A percentile compares a stretch with the other conserved stretches of the same genome.
phyloP scores from a whole-genome alignment of 2,329 filamentous ascomycete species.

The Paecilomyces niveus region DNA sequence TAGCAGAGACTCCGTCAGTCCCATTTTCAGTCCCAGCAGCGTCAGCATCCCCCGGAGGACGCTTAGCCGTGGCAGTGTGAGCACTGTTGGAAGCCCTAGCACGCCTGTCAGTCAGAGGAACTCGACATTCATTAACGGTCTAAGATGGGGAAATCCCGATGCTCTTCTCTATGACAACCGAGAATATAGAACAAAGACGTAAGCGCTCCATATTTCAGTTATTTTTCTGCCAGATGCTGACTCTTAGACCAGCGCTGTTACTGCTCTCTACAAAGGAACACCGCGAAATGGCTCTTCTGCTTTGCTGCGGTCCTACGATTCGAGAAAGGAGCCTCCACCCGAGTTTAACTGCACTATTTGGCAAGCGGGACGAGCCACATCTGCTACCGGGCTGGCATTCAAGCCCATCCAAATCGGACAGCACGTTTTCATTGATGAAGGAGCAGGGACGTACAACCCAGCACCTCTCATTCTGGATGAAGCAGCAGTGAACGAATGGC shows the following conservation, averaged over 20 bases:
- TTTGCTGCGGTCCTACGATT: conserved; percentile 88
- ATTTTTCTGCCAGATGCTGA: conserved; percentile 12
- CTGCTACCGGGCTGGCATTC: conserved; percentile 83
- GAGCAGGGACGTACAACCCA: conserved; percentile 85
- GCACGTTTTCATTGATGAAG: conserved; percentile 89
- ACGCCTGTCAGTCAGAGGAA: conserved; percentile 50
- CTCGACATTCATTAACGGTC: conserved; percentile 36
- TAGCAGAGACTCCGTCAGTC: conserved; percentile 41
- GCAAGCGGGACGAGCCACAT: conserved; percentile 94
- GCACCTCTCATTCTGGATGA: conserved; percentile 80
- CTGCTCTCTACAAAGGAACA: conserved; percentile 82
- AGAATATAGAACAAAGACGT: conserved; percentile 86
- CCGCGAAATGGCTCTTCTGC: conserved; percentile 60
- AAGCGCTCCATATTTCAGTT: conserved; percentile 32
- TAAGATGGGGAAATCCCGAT: conserved; percentile 71
- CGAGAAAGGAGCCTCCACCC: conserved; percentile 78
- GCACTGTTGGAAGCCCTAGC: conserved; percentile 66
- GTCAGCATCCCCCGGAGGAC: conserved; percentile 48
- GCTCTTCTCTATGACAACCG: conserved; percentile 81
- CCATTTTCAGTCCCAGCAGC: conserved; percentile 36
- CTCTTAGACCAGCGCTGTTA: conserved; percentile 62
- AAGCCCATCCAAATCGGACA: conserved; percentile 94
- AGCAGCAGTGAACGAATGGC: conserved; percentile 88
- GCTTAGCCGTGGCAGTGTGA: conserved; percentile 70
- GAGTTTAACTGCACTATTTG: conserved; percentile 94